A percentile compares a stretch with the other conserved stretches of the same genome.
Conservation (phyloP, 2,329 filamentous ascomycete genomes). For the Epichloe sylvatica region DNA sequence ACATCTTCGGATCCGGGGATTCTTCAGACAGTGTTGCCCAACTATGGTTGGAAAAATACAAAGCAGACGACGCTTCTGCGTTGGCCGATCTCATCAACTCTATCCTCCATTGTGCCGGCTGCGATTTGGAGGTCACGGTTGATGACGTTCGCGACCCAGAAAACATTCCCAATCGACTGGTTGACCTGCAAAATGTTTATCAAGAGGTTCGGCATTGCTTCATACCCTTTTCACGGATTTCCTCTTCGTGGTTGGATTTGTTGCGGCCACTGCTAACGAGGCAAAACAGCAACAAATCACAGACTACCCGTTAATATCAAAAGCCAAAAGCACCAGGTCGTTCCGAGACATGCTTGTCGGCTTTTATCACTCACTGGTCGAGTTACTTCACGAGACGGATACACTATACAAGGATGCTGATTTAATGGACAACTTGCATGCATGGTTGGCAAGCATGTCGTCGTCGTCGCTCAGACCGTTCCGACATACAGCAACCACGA, state of each 20-base stretch:
- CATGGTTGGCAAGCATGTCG: conserved; percentile 86
- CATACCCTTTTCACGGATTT: neutral
- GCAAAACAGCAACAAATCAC: conserved; percentile 52
- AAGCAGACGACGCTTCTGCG: conserved; percentile 37
- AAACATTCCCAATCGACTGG: conserved; percentile 62
- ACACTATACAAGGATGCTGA: conserved; percentile 63
- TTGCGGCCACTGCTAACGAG: conserved; percentile 14
- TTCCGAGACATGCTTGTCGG: conserved; percentile 66
- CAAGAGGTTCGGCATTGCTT: conserved; percentile 46
- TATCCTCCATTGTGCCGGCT: conserved; percentile 60
- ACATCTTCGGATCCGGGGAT: conserved; percentile 48
- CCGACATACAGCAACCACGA: conserved; percentile 81
- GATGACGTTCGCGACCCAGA: conserved; percentile 86
- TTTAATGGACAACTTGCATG: conserved; percentile 75
- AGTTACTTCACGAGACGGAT: conserved; percentile 67
- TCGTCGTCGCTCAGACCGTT: conserved; percentile 79
- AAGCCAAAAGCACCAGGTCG: conserved; percentile 57
- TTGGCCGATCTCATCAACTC: conserved; percentile 53
- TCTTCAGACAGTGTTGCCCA: conserved; percentile 42
- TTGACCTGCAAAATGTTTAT: conserved; percentile 78
- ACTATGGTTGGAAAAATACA: conserved; percentile 46
- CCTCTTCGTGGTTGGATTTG: neutral
- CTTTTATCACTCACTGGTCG: conserved; percentile 67
- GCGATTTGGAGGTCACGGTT: conserved; percentile 60
- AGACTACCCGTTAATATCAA: conserved; percentile 85